Evolutionary conservation across 768 basidiomycete species (phyloP).

Genomic region (Suillus alpinus): DNA sequence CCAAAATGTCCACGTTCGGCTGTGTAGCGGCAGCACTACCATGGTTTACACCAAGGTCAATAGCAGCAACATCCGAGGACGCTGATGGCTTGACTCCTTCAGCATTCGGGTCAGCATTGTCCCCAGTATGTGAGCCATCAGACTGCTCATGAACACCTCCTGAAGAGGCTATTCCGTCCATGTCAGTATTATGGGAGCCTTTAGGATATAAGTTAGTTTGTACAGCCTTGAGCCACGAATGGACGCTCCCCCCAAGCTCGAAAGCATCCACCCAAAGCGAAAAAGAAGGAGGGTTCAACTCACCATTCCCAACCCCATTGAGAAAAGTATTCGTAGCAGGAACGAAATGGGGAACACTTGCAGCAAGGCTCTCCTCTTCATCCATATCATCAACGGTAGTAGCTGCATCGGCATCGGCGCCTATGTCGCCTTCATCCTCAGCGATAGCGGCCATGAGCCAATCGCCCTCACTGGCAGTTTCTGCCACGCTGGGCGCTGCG

Average conservation of each 20-base stretch:
- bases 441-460: conserved; percentile 90
- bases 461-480: conserved; percentile 69
- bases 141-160: conserved; percentile 18
- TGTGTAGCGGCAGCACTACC: conserved; percentile 20
- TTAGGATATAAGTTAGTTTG: conserved; percentile 52
- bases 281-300: conserved; percentile 39
- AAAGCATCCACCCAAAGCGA: conserved; percentile 45
- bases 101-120: conserved; percentile 16
- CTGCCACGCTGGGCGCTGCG: conserved; percentile 63
- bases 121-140: conserved; percentile 17
- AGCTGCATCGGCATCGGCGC: conserved; percentile 51
- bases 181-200: conserved; percentile 40
- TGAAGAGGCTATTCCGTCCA: conserved; percentile 32
- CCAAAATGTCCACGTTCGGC: conserved; percentile 19
- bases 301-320: conserved; percentile 46
- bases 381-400: conserved; percentile 41
- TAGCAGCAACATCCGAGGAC: conserved; percentile 19
- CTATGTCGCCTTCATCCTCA: conserved; percentile 60
- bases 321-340: conserved; percentile 31
- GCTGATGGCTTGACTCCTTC: conserved; percentile 25
- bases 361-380: conserved; percentile 43
- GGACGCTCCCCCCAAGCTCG: conserved; percentile 42
- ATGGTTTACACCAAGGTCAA: conserved; percentile 11
- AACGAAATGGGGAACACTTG: conserved; percentile 37
- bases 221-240: conserved; percentile 41